Evolutionary conservation across 1,139 yeast genomes (phyloP).

Genomic region (Blastobotrys serpentis): DNA sequence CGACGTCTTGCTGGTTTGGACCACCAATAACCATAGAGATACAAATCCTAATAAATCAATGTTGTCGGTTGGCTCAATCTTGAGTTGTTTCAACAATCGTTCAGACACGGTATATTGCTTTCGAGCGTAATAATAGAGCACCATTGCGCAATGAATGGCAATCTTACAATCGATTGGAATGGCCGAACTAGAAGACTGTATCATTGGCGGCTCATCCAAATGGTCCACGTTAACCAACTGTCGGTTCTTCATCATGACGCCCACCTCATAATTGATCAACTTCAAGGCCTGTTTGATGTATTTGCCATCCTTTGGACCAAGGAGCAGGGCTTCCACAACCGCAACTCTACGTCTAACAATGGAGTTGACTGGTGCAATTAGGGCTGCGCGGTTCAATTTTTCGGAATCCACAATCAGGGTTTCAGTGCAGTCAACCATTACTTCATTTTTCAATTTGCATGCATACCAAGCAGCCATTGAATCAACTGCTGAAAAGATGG

Average conservation of each 20-base stretch:
- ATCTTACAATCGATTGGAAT: constrained; percentile 31
- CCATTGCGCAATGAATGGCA: constrained; percentile 32
- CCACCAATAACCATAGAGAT: constrained; percentile 30
- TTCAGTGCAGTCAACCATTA: constrained; percentile 28
- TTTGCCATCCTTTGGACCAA: constrained; percentile 30
- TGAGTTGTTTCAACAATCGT: constrained; percentile 25
- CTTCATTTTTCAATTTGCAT: constrained; percentile 30
- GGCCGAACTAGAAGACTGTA: constrained; percentile 22
- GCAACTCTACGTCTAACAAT: constrained; percentile 34
- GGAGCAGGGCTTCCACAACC: constrained; percentile 34
- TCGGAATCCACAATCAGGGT: constrained; percentile 22
- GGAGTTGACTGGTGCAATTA: constrained; percentile 35
- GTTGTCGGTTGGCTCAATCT: constrained; percentile 26
- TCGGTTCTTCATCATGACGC: constrained; percentile 9
- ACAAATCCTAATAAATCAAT: constrained; percentile 39
- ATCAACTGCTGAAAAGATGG: constrained; percentile 34
- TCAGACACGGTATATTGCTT: constrained; percentile 17
- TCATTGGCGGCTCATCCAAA: constrained; percentile 15
- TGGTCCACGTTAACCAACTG: constrained; percentile 5
- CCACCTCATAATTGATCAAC: constrained; percentile 25
- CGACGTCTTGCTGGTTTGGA: constrained; percentile 20
- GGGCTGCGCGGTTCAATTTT: constrained; percentile 28
- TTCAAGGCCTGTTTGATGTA: constrained; percentile 27
- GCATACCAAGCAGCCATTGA: constrained; percentile 37
- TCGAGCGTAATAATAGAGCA: constrained; percentile 26